phyloP scores from a whole-genome alignment of 2,329 filamentous ascomycete genomes.

The Penicillium hordei region DNA sequence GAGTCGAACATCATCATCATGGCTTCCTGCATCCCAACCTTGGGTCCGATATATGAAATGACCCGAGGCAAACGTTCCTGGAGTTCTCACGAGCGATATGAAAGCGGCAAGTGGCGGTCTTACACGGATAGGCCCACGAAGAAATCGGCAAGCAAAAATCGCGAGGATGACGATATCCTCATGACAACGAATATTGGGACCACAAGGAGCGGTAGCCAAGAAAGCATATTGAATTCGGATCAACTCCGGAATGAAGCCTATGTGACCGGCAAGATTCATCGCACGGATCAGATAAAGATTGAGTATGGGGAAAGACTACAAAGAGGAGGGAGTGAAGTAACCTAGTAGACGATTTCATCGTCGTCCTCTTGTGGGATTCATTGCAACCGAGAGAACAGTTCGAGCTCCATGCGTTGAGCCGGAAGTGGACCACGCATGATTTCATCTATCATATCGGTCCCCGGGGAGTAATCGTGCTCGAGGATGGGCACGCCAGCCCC shows the following conservation, averaged over 20 bases:
- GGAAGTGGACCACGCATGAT: no score
- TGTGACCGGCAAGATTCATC: slow-evolving; percentile 16
- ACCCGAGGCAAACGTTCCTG: slow-evolving; percentile 20
- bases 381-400: no score
- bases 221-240: slow-evolving; percentile 20
- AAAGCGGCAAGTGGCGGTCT: neutral
- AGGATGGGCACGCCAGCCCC: no score
- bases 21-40: slow-evolving; percentile 38
- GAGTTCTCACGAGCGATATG: slow-evolving; percentile 16
- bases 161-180: neutral
- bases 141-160: neutral
- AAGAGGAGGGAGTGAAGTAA: no score
- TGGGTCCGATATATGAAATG: slow-evolving; percentile 35
- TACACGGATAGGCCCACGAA: neutral
- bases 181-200: neutral
- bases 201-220: slow-evolving; percentile 11
- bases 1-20: slow-evolving; percentile 38
- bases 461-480: no score
- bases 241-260: neutral
- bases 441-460: no score
- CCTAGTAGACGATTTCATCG: no score
- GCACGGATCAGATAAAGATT: slow-evolving; percentile 24
- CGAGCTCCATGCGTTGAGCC: no score
- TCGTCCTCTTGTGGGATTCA: no score
- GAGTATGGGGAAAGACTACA: slow-evolving; percentile 17